Base-by-base conservation (phyloP, 768 basidiomycete genomes). In the Cubamyces lactineus region DNA sequence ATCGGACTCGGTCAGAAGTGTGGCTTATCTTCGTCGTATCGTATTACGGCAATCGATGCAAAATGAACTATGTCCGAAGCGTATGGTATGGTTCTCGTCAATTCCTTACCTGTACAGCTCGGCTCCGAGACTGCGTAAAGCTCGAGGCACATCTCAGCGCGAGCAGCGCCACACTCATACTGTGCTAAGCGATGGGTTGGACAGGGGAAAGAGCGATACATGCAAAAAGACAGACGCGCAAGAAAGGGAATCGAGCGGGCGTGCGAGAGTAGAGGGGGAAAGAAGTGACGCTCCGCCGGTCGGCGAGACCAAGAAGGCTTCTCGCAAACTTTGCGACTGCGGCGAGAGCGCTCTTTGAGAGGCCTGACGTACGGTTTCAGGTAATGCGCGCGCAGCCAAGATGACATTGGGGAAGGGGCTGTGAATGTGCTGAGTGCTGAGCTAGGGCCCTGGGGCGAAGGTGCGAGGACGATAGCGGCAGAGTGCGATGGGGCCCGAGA, bases 281-380 rank as follows among this genome's bases (percentile, higher is more conserved):
- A 43, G 49, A 56, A 53, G 55, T 39, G 61, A 62, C 50, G 50
- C 57, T 34, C 51, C 19, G 57, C 62, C 62, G 57, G 53, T 41
- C 52, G 52, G 62, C 62, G 52, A 58, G 62, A 53, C 19, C 11
- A n/a, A 55, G 57, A 58, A 58, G 57, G 47, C 57, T 50, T 59
- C 62, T 54, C 40, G 62, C 42, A 50, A 26, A 28, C 51, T 54
- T 58, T 57, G 51, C 34, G 51, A 34, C 49, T 55, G 60, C 53
- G 45, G 51, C 39, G 57, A 53, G 62, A 57, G 46, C 62, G 62
- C 62, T 53, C 45, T 49, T 42, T 24, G 62, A 51, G 39, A 21
- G 41, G 42, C 24, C 53, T 63, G 57, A 58, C 57, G 57, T 54
- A 45, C 40, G 47, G 13, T 30, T 41, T n/a, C 17, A 47, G 40